Conservation (phyloP, 1,284 basidiomycete species). For the Boletus smithii region DNA sequence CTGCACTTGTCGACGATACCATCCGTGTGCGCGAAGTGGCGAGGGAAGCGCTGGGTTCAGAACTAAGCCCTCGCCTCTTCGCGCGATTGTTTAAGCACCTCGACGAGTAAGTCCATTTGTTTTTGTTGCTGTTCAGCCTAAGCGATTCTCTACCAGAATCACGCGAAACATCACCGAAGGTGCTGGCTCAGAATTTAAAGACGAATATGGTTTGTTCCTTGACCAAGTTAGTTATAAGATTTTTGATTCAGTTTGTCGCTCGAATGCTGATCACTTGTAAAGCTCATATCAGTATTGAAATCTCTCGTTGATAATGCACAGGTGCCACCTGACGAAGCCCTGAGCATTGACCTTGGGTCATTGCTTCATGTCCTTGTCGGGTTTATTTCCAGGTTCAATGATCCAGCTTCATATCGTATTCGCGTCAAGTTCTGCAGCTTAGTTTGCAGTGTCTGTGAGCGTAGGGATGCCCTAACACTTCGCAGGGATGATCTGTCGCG, state of each 20-base stretch:
- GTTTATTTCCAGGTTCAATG: conserved; percentile 64
- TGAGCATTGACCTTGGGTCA: conserved; percentile 68
- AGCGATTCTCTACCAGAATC: conserved; percentile 36
- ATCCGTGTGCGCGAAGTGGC: conserved; percentile 71
- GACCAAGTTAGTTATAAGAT: conserved; percentile 58
- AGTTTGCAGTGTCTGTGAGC: conserved; percentile 64
- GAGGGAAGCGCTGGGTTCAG: conserved; percentile 76
- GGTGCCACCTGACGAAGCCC: conserved; percentile 54
- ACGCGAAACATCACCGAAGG: conserved; percentile 44
- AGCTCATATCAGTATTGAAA: conserved; percentile 75
- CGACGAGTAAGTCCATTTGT: conserved; percentile 55
- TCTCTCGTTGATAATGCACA: conserved; percentile 74
- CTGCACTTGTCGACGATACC: conserved; percentile 60
- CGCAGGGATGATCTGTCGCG: conserved; percentile 65
- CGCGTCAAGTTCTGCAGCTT: conserved; percentile 76
- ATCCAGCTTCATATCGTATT: conserved; percentile 55
- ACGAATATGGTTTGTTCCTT: conserved; percentile 62
- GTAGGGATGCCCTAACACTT: conserved; percentile 57
- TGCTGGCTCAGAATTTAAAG: conserved; percentile 47
- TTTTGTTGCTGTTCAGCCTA: background rate
- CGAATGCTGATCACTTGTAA: conserved; percentile 11
- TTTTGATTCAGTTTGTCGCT: conserved; percentile 5
- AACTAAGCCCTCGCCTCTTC: conserved; percentile 70
- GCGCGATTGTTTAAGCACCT: conserved; percentile 66
- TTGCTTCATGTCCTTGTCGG: conserved; percentile 61